Conservation (phyloP, 441 rosid genomes). For the Syzygium syzygioides region DNA sequence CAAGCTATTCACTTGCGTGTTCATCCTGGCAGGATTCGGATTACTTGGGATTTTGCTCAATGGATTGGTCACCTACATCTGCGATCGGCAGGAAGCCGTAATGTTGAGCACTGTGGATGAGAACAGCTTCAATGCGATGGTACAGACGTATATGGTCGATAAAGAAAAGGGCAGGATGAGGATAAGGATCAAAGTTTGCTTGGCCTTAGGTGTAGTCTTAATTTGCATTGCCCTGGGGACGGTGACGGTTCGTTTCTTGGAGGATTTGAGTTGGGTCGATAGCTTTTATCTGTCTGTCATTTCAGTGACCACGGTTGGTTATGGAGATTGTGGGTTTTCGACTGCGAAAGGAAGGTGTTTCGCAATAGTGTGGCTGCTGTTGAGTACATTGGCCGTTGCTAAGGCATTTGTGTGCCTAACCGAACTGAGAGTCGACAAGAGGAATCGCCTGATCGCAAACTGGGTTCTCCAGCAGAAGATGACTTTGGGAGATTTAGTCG, state of each 20-base stretch:
- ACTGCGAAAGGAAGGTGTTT: slow-evolving; percentile 47
- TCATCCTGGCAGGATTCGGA: slow-evolving; percentile 56
- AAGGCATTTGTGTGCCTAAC: slow-evolving; percentile 54
- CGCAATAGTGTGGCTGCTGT: slow-evolving; percentile 50
- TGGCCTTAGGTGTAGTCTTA: slow-evolving; percentile 45
- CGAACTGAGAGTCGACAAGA: slow-evolving; percentile 52
- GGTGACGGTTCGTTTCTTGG: slow-evolving; percentile 33
- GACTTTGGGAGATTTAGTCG: slow-evolving; percentile 59
- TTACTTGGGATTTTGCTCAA: slow-evolving; percentile 51
- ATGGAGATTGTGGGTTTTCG: slow-evolving; percentile 52
- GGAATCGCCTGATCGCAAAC: slow-evolving; percentile 46
- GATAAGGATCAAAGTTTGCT: slow-evolving; percentile 44
- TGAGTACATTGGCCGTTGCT: slow-evolving; percentile 61
- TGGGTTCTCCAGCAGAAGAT: slow-evolving; percentile 65
- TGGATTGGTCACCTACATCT: slow-evolving; percentile 59
- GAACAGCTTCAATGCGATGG: slow-evolving; percentile 34
- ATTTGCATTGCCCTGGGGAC: slow-evolving; percentile 48
- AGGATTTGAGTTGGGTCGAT: slow-evolving; percentile 46
- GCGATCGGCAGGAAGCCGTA: slow-evolving; percentile 55
- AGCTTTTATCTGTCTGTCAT: slow-evolving; percentile 64
- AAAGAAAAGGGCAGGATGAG: slow-evolving; percentile 66
- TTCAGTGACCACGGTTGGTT: slow-evolving; percentile 69
- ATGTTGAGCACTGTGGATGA: slow-evolving; percentile 50
- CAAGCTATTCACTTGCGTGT: slow-evolving; percentile 48
- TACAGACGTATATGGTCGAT: slow-evolving; percentile 45